A percentile compares a stretch with the other conserved stretches of the same genome.
Conservation (phyloP, 1,139 yeast species). For the Nematodospora anomalae region DNA sequence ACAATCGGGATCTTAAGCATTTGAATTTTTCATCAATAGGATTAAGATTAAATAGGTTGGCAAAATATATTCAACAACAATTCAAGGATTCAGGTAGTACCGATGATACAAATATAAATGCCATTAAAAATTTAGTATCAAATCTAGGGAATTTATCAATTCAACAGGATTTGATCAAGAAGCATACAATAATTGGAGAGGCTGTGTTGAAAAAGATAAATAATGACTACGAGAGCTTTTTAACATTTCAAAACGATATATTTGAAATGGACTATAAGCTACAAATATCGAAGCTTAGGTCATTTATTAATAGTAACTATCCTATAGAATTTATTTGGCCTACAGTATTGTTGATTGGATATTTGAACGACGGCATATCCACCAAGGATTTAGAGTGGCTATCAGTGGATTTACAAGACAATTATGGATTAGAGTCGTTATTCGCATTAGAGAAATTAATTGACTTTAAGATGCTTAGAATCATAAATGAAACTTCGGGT, state of each 20-base stretch:
- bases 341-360: slow-evolving; percentile 53
- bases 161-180: slow-evolving; percentile 66
- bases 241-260: slow-evolving; percentile 75
- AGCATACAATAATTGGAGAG: slow-evolving; percentile 79
- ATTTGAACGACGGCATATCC: slow-evolving; percentile 64
- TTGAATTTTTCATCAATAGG: slow-evolving; percentile 84
- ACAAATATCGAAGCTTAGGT: slow-evolving; percentile 48
- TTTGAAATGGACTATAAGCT: slow-evolving; percentile 57
- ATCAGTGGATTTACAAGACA: slow-evolving; percentile 50
- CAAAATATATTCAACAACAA: slow-evolving; percentile 67
- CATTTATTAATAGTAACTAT: slow-evolving; percentile 43
- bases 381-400: slow-evolving; percentile 56
- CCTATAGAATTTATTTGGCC: slow-evolving; percentile 45
- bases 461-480: slow-evolving; percentile 25
- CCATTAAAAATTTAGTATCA: slow-evolving; percentile 71
- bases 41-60: slow-evolving; percentile 64
- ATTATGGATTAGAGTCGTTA: slow-evolving; percentile 57
- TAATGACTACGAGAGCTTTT: slow-evolving; percentile 48
- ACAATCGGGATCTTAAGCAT: slow-evolving; percentile 50
- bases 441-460: slow-evolving; percentile 30
- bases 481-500: slow-evolving; percentile 21
- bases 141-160: slow-evolving; percentile 67
- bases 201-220: slow-evolving; percentile 55
- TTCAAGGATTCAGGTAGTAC: slow-evolving; percentile 49
- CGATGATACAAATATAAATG: slow-evolving; percentile 46